Base-by-base conservation (phyloP, 257 asterid species). In the Solanum paucissectum region DNA sequence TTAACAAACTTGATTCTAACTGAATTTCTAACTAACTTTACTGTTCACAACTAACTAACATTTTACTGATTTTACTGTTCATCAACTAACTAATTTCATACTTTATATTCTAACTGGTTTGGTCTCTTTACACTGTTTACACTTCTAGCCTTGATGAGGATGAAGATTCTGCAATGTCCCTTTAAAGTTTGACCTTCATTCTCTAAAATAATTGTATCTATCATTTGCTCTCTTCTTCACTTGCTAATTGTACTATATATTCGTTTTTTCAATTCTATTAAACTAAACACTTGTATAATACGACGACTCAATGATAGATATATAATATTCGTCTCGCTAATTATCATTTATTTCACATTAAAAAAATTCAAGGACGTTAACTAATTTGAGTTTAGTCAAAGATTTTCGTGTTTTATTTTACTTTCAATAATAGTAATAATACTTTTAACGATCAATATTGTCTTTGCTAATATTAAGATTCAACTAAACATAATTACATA, bases 121-220 rank as follows among this genome's bases (percentile, higher is more conserved):
- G 99, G 99, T 34, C 98, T 18, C 89, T 97, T 72, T 97, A 96
- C 86, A 64, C 90, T 40, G 44, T 87, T 81, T 97, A 97, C 90
- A 87, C 93, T 33, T 86, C 95, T 81, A 4, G 49, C 84, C 96
- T 96, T 37, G 98, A 96, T 0, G 99, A 97, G 52, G 98, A 96
- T 88, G 99, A 97, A 85, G 99, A 96, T 74, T 97, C 99, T 16
- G 99, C 95, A 38, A 29, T 96, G 89, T 97, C 99, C 55, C 99
- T 96, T 87, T 97, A 76, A 93, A 93, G 4, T 10, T 88, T 74
- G 3, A 38, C 4, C 10, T 55, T 55, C 64, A 55, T 46, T 46
- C 0, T 46, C 20, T 49, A 14, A 49, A 37, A 40, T 16, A 44
- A 14, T 42, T 14, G 27, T 46, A 46, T 46, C 60, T 49, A 16